phyloP scores from a whole-genome alignment of 148 eudicot genomes.

The Persicaria maculosa region DNA sequence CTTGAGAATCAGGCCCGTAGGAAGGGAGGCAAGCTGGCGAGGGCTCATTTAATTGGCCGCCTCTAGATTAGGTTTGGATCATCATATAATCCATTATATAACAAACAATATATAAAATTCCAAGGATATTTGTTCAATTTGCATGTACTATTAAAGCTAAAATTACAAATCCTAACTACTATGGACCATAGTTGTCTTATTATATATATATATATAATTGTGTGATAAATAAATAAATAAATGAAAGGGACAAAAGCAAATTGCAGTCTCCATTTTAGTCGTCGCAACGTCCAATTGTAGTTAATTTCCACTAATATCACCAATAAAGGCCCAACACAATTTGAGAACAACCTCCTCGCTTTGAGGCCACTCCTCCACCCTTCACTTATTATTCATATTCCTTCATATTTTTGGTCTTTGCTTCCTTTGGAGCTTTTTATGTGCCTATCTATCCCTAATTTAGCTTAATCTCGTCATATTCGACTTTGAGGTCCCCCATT shows the following conservation, averaged over 20 bases:
- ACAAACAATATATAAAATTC: too few species aligned
- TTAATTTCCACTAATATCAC: not conserved
- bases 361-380: not conserved
- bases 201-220: too few species aligned
- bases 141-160: not conserved
- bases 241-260: not conserved
- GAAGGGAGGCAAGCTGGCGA: too few species aligned
- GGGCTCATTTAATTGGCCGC: not conserved
- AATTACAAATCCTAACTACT: too few species aligned
- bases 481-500: not conserved
- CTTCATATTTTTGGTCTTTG: not conserved
- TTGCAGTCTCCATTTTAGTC: not conserved
- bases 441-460: not conserved
- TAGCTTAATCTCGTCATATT: too few species aligned
- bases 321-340: not conserved
- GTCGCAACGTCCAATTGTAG: conserved; percentile 1
- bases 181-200: too few species aligned
- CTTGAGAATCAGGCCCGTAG: too few species aligned
- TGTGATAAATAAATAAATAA: not conserved
- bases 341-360: not conserved
- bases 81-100: not conserved
- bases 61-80: not conserved
- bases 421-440: not conserved
- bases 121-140: not conserved
- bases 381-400: too few species aligned